These are phyloP conservation scores for Coelastrella sp. DNA, from an alignment of 139 green algal genomes.

Conservation along the genomic window DNA sequence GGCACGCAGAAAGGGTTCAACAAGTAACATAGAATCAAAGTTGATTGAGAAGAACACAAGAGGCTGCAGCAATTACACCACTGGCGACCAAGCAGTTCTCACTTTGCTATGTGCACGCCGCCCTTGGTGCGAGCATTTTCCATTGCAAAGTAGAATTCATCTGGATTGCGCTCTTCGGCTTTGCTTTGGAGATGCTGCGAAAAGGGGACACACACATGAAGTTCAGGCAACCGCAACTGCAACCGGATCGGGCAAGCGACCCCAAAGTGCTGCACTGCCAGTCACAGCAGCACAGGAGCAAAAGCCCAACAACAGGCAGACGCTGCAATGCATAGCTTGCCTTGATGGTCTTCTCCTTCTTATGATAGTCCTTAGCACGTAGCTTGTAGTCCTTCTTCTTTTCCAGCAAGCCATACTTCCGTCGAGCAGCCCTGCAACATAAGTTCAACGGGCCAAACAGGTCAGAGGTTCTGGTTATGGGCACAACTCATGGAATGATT, in stretches of 20 bases:
- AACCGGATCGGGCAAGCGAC: too few relatives aligned
- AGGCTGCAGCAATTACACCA: too few relatives aligned
- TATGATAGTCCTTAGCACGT: constrained; percentile 93
- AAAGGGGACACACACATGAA: not conserved
- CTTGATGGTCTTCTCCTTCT: constrained; percentile 92
- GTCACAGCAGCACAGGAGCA: not conserved
- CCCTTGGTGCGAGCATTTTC: constrained; percentile 84
- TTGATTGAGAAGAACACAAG: too few relatives aligned
- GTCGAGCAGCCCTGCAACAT: constrained; percentile 68
- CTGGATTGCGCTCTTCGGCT: constrained; percentile 94
- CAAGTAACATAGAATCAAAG: too few relatives aligned
- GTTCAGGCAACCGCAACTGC: too few relatives aligned
- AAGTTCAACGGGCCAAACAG: too few relatives aligned
- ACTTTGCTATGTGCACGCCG: constrained; percentile 82
- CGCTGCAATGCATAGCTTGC: constrained; percentile 52
- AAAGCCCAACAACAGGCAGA: not conserved
- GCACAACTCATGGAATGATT: not conserved
- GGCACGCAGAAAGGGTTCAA: not conserved
- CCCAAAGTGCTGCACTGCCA: not conserved
- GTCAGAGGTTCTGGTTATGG: too few relatives aligned
- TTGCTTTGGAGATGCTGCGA: constrained; percentile 85
- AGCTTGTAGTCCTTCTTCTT: constrained; percentile 98
- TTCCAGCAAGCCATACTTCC: constrained; percentile 91
- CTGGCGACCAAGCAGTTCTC: not conserved
- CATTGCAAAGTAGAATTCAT: constrained; percentile 99